Conservation (phyloP, 768 basidiomycete species). For the Termitomyces sp. region DNA sequence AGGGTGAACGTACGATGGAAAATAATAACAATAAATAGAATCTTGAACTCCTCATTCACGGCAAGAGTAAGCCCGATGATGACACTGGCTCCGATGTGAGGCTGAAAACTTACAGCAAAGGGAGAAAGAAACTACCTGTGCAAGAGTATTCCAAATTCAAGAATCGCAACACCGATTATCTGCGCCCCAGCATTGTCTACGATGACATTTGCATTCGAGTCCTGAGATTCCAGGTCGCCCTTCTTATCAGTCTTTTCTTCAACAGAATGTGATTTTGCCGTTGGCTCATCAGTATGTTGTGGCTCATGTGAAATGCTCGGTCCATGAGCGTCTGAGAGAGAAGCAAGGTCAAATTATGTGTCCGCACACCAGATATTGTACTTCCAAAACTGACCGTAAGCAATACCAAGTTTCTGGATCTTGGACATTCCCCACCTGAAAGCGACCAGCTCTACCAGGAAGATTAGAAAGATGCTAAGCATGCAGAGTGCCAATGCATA, state of each 20-base stretch:
- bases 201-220: constrained; percentile 1
- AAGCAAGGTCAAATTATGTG: background rate
- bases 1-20: constrained; percentile 73
- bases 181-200: constrained; percentile 58
- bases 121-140: constrained; percentile 47
- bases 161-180: constrained; percentile 80
- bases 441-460: constrained; percentile 79
- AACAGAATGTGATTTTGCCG: background rate
- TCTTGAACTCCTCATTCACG: constrained; percentile 68
- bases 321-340: constrained; percentile 54
- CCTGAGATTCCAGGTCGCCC: constrained; percentile 22
- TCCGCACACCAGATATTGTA: background rate
- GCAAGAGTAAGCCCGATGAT: constrained; percentile 89
- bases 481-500: constrained; percentile 81
- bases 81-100: constrained; percentile 35
- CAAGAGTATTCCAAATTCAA: constrained; percentile 90
- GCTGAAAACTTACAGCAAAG: background rate
- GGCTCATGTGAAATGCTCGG: constrained; percentile 70
- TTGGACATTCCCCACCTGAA: constrained; percentile 82
- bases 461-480: constrained; percentile 75
- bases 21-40: constrained; percentile 87
- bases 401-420: constrained; percentile 57
- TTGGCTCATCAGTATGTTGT: constrained; percentile 24
- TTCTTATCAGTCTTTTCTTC: background rate
- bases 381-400: constrained; percentile 43